Evolutionary conservation across 75 land plant genomes (phyloP).

Genomic region (Picea glauca): DNA sequence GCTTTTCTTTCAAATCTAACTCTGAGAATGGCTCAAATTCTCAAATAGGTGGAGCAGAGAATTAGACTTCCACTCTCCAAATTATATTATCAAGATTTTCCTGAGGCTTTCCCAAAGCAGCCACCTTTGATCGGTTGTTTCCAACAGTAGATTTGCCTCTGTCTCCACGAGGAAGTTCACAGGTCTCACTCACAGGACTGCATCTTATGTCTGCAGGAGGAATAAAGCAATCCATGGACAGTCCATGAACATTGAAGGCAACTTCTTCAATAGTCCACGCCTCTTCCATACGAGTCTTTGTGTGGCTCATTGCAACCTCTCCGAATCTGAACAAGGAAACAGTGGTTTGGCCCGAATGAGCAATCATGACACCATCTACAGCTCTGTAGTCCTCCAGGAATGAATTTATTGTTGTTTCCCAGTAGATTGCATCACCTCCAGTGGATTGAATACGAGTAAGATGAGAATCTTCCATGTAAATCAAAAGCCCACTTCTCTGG

Average conservation of each 20-base stretch:
- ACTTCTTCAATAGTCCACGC: conserved; percentile 48
- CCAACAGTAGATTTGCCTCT: conserved; percentile 19
- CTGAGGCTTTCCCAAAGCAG: conserved; percentile 39
- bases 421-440: conserved; percentile 38
- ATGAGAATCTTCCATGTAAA: conserved; percentile 44
- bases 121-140: conserved; percentile 30
- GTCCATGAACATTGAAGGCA: conserved; percentile 46
- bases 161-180: conserved; percentile 44
- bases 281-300: conserved; percentile 54
- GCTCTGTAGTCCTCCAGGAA: conserved; percentile 37
- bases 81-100: conserved; percentile 22
- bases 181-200: conserved; percentile 29
- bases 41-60: background rate
- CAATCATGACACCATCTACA: conserved; percentile 42
- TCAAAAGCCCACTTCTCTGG: conserved; percentile 41
- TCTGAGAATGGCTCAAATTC: background rate
- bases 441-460: conserved; percentile 38
- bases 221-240: conserved; percentile 41
- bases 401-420: conserved; percentile 45
- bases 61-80: conserved; percentile 39
- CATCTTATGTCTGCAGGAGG: conserved; percentile 47
- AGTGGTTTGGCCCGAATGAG: conserved; percentile 35
- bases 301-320: conserved; percentile 38
- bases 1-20: background rate
- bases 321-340: conserved; percentile 48